phyloP scores from a whole-genome alignment of 495 filamentous ascomycete genomes.

The Trichoderma parareesei region DNA sequence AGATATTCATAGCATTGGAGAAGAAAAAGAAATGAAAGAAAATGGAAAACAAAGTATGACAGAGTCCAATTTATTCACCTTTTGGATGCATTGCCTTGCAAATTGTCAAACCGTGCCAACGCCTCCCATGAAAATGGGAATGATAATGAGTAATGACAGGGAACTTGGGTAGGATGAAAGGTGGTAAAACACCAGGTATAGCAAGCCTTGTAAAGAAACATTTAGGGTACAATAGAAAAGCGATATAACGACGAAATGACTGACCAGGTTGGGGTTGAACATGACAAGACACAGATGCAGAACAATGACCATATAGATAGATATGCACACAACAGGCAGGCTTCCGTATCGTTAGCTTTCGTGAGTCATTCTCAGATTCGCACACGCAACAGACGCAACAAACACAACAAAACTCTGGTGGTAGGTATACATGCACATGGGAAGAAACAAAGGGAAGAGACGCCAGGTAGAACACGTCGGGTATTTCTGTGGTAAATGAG shows the following conservation, averaged over 20 bases:
- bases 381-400: background rate
- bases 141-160: background rate
- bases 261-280: background rate
- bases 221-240: background rate
- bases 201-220: background rate
- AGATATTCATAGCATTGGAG: too few species aligned
- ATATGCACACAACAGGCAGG: background rate
- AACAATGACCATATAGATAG: background rate
- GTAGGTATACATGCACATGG: background rate
- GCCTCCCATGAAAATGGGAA: background rate
- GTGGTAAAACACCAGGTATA: background rate
- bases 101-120: slow-evolving; percentile 2
- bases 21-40: too few species aligned
- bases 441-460: background rate
- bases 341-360: background rate
- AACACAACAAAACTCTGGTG: background rate
- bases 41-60: background rate
- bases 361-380: slow-evolving; percentile 1
- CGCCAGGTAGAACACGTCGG: background rate
- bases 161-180: background rate
- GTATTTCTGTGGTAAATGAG: background rate
- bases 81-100: background rate
- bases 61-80: background rate
- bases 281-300: background rate
- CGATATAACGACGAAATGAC: background rate